These are phyloP conservation scores for Venturia nashicola DNA, from an alignment of 2,329 filamentous ascomycete species.

Conservation along the genomic window DNA sequence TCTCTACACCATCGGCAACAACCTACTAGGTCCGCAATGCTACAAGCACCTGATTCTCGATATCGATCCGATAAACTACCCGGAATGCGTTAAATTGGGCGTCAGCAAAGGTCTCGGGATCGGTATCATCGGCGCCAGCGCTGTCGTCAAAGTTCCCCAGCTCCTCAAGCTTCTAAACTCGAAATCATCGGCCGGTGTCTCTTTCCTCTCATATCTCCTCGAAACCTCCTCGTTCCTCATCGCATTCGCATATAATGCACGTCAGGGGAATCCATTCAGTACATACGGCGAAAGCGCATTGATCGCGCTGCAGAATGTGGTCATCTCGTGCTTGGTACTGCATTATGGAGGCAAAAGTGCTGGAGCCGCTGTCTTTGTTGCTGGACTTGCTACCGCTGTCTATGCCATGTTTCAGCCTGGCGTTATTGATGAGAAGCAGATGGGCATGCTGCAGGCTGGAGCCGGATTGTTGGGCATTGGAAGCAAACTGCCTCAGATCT, in stretches of 20 bases:
- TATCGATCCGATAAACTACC: slow-evolving; percentile 60
- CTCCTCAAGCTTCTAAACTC: slow-evolving; percentile 82
- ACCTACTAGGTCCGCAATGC: slow-evolving; percentile 72
- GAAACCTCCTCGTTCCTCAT: slow-evolving; percentile 84
- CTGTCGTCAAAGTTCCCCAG: slow-evolving; percentile 93
- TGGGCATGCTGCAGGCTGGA: slow-evolving; percentile 70
- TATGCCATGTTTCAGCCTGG: slow-evolving; percentile 58
- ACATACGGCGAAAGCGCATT: slow-evolving; percentile 92
- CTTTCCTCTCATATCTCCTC: slow-evolving; percentile 82
- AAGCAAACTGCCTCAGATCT: slow-evolving; percentile 89
- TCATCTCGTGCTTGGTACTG: slow-evolving; percentile 77
- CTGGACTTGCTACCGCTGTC: slow-evolving; percentile 55
- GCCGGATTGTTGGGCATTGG: slow-evolving; percentile 74
- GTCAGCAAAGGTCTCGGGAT: slow-evolving; percentile 88
- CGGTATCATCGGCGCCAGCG: slow-evolving; percentile 80
- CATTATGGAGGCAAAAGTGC: slow-evolving; percentile 61
- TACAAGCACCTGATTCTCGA: slow-evolving; percentile 79
- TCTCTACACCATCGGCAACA: slow-evolving; percentile 58
- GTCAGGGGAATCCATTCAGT: slow-evolving; percentile 87
- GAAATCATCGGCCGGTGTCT: slow-evolving; percentile 70
- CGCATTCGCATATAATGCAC: slow-evolving; percentile 80
- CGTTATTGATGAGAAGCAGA: slow-evolving; percentile 51
- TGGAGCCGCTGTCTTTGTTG: slow-evolving; percentile 66
- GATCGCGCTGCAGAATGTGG: slow-evolving; percentile 83
- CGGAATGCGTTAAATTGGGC: slow-evolving; percentile 74